Conservation (phyloP, 192 early-diverging fungal species). For the Entomortierella beljakovae region DNA sequence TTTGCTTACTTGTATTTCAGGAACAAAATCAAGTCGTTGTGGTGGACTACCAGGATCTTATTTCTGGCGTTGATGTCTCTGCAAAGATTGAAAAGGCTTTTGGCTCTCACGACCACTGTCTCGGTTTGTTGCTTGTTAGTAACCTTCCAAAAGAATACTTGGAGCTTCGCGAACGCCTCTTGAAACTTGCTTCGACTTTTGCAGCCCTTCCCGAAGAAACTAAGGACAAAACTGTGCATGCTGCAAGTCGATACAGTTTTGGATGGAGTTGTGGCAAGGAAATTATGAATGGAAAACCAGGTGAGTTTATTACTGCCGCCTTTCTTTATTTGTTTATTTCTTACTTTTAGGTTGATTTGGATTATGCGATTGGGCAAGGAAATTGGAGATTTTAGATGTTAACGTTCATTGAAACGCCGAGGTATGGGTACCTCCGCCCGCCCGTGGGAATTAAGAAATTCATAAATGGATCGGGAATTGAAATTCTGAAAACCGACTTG, state of each 20-base stretch:
- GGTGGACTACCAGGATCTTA: slow-evolving; percentile 63
- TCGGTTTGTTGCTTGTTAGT: slow-evolving; percentile 68
- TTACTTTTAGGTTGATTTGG: no score
- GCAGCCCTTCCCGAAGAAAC: slow-evolving; percentile 64
- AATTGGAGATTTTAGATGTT: no score
- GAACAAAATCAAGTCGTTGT: slow-evolving; percentile 51
- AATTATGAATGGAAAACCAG: slow-evolving; percentile 73
- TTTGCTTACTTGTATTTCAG: not conserved
- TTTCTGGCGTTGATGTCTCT: slow-evolving; percentile 53
- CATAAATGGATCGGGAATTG: no score
- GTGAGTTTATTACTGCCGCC: slow-evolving; percentile 22
- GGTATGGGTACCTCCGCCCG: no score
- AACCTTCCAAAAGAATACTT: slow-evolving; percentile 64
- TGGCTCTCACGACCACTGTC: slow-evolving; percentile 60
- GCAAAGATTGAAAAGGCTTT: slow-evolving; percentile 64
- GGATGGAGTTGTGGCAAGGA: slow-evolving; percentile 82
- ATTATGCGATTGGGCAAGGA: not conserved
- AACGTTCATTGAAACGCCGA: no score
- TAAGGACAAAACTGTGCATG: slow-evolving; percentile 62
- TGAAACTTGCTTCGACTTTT: slow-evolving; percentile 63
- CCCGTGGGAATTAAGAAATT: no score
- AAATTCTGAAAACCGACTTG: no score
- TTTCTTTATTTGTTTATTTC: no score
- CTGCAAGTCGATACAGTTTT: slow-evolving; percentile 65
- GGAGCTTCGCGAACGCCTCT: slow-evolving; percentile 57